Base-by-base conservation (phyloP, 345 rosid species). In the Dimocarpus longan region DNA sequence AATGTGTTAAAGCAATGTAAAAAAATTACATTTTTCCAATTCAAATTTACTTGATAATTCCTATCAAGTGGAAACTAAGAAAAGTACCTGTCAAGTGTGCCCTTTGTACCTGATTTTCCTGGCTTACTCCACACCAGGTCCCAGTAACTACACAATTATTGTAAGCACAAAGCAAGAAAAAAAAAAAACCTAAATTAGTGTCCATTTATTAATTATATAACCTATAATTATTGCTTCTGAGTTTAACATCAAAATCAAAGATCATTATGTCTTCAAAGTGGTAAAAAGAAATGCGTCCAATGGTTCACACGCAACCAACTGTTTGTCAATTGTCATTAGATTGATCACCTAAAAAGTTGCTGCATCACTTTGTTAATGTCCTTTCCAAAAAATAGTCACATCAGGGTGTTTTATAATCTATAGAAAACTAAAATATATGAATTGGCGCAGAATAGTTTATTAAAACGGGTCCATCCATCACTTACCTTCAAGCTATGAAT, bases 41-140 rank as follows among this genome's bases (percentile, higher is more conserved):
- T 16, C n/a, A 54, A 46, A 70, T 24, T 50, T 22, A 6, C 39
- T 13, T 22, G 11, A 70, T 48, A 70, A 24, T 70, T 46, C 26
- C 60, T 22, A 46, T 46, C 22, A 4, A 37, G 28, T 3, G 65
- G 28, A 32, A 21, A 56, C 7, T 15, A 40, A 32, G n/a, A 73
- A 42, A 28, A 70, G 10, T 80, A 88, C 95, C 89, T 81, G 44
- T 91, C 93, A 19, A 86, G 82, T 9, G 37, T 80, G 19, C 93
- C 95, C 68, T 87, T 90, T 19, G 84, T 84, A 66, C 76, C 86
- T 78, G 13, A 69, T 70, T 7, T 74, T 74, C 92, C 95, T 52
- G 86, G 81, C 7, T 80, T 74, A 75, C 82, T 91, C 98, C 96
- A 92, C 3, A 86, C 91, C 57, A 91, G 90, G 81, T 91, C 95